A percentile compares a stretch with the other conserved stretches of the same genome.
Conservation (phyloP, 2,329 filamentous ascomycete species). For the Microdochium bolleyi region DNA sequence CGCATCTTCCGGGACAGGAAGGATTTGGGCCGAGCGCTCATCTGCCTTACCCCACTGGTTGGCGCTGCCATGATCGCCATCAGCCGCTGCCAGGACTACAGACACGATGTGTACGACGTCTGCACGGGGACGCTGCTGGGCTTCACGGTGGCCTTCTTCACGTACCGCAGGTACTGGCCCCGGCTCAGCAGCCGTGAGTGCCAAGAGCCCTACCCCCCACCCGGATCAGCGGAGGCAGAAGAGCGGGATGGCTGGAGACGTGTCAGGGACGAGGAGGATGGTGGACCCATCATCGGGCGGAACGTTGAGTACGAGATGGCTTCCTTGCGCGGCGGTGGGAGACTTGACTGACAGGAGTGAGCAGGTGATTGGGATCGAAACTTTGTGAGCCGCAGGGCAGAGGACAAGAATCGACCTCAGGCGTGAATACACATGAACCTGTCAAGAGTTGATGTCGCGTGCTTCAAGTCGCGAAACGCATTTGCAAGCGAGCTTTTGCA, state of each 20-base stretch:
- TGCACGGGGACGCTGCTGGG: conserved; percentile 53
- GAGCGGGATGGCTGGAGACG: conserved; percentile 26
- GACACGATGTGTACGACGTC: conserved; percentile 66
- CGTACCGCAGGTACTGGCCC: conserved; percentile 59
- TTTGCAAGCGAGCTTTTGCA: no score
- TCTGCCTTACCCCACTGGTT: conserved; percentile 51
- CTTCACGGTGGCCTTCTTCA: conserved; percentile 54
- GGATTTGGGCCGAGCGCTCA: conserved; percentile 46
- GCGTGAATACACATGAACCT: no score
- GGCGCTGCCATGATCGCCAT: conserved; percentile 62
- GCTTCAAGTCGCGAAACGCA: no score
- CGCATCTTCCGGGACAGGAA: conserved; percentile 43
- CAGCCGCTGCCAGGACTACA: conserved; percentile 61
- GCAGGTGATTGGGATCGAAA: neutral
- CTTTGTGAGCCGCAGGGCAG: neutral
- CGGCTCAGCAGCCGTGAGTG: conserved; percentile 41
- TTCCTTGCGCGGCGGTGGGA: neutral
- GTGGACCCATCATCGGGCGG: conserved; percentile 19
- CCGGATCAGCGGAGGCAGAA: conserved; percentile 21
- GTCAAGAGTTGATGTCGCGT: no score
- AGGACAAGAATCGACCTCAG: no score
- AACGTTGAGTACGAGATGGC: conserved; percentile 19
- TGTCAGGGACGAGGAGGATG: conserved; percentile 47
- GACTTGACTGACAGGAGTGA: neutral
- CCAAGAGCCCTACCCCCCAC: conserved; percentile 47